Conservation (phyloP, 495 filamentous ascomycete genomes). For the Cercophora samala region DNA sequence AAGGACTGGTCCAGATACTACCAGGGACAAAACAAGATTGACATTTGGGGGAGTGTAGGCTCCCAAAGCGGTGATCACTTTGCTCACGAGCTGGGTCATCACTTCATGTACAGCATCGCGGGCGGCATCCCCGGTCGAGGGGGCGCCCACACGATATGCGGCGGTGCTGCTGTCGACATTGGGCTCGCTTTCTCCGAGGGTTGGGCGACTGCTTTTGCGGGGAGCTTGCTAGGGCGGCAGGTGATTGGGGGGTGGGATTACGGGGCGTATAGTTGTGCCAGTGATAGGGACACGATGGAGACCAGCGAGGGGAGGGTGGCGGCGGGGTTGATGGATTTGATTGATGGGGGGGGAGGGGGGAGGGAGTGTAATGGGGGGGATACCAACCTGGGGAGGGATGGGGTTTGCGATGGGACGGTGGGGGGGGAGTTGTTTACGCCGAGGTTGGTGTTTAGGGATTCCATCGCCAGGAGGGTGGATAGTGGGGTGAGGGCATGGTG, state of each 20-base stretch:
- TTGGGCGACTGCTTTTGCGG: neutral
- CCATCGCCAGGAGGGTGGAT: neutral
- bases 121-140: neutral
- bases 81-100: conserved; percentile 7
- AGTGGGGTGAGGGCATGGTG: neutral
- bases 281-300: neutral
- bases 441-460: neutral
- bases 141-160: neutral
- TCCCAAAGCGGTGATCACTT: conserved; percentile 1
- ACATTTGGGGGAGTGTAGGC: neutral
- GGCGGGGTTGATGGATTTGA: conserved; percentile 1
- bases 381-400: neutral
- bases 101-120: neutral
- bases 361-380: neutral
- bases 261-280: neutral
- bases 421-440: conserved; percentile 2
- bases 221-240: neutral
- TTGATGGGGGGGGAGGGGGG: neutral
- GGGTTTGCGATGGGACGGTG: conserved; percentile 1
- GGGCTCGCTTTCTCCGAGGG: conserved; percentile 2
- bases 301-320: neutral
- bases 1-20: neutral
- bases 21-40: neutral
- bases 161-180: neutral
- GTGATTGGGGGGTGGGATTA: neutral